These are phyloP conservation scores for Dioscorea alata DNA, from an alignment of 106 monocot species.

Conservation along the genomic window DNA sequence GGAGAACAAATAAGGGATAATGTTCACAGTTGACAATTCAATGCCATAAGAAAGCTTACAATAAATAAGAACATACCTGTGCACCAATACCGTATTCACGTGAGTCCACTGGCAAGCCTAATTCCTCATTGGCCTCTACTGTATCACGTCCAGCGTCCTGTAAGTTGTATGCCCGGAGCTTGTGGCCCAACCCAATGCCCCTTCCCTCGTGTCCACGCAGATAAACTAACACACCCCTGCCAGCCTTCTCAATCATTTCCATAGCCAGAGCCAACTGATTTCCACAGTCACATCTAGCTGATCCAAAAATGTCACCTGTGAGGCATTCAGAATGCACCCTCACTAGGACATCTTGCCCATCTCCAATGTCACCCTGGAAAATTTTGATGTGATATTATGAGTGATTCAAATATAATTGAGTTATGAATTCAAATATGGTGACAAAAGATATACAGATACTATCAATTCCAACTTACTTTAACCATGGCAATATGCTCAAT, in stretches of 20 bases:
- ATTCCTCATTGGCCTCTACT: conserved; percentile 34
- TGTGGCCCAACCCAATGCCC: conserved; percentile 31
- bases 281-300: conserved; percentile 31
- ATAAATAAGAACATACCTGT: conserved; percentile 9
- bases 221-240: conserved; percentile 28
- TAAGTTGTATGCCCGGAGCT: conserved; percentile 37
- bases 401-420: background rate
- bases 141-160: conserved; percentile 32
- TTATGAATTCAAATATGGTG: background rate
- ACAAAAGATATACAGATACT: background rate
- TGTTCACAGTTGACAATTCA: background rate
- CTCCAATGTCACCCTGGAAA: conserved; percentile 30
- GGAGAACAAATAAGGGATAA: background rate
- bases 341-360: conserved; percentile 37
- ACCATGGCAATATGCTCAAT: conserved; percentile 51
- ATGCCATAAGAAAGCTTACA: background rate
- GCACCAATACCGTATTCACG: conserved; percentile 37
- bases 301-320: conserved; percentile 39
- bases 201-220: conserved; percentile 44
- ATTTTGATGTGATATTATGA: background rate
- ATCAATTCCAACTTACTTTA: conserved; percentile 12
- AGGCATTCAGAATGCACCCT: conserved; percentile 36
- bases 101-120: conserved; percentile 30
- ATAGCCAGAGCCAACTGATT: conserved; percentile 26
- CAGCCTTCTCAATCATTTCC: conserved; percentile 31